Percentiles rank a stretch among this genome's conserved stretches.
Conservation (phyloP, 345 rosid genomes). For the Eutrema japonicum region DNA sequence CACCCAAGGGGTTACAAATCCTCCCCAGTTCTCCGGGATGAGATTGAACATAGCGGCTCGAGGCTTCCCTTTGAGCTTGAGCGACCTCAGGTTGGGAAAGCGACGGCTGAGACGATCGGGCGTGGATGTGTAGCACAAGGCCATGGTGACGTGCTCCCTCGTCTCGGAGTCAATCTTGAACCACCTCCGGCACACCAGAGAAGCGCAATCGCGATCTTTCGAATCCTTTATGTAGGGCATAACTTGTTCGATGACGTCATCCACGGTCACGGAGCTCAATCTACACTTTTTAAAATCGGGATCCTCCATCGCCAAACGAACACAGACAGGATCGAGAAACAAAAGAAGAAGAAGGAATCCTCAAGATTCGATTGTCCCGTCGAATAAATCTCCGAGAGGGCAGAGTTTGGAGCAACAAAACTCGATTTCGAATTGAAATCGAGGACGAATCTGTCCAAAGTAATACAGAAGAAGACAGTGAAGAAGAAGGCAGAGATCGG, state of each 20-base stretch:
- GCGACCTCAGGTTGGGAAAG: conserved; percentile 68
- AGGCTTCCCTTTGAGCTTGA: conserved; percentile 86
- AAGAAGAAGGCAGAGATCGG: background rate
- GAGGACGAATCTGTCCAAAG: background rate
- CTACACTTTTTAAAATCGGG: conserved; percentile 40
- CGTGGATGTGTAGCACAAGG: conserved; percentile 73
- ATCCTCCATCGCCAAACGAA: conserved; percentile 47
- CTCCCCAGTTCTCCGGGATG: conserved; percentile 98
- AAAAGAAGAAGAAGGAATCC: background rate
- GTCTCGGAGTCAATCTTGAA: conserved; percentile 74
- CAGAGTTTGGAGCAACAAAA: background rate
- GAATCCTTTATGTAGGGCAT: conserved; percentile 75
- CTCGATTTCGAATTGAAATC: background rate
- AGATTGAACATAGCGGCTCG: conserved; percentile 94
- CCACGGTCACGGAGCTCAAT: conserved; percentile 45
- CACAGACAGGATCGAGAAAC: background rate
- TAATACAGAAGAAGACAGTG: background rate
- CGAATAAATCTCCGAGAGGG: background rate
- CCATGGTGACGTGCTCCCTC: conserved; percentile 82
- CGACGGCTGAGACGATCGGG: conserved; percentile 71
- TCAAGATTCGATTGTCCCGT: background rate
- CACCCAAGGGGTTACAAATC: conserved; percentile 78
- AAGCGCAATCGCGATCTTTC: conserved; percentile 74
- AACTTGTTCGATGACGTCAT: conserved; percentile 63
- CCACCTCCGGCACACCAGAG: conserved; percentile 80